Percentiles rank a stretch among this genome's conserved stretches.
These are phyloP conservation scores for Anthostomella pinea DNA, from an alignment of 2,329 filamentous ascomycete species.

Conservation along the genomic window DNA sequence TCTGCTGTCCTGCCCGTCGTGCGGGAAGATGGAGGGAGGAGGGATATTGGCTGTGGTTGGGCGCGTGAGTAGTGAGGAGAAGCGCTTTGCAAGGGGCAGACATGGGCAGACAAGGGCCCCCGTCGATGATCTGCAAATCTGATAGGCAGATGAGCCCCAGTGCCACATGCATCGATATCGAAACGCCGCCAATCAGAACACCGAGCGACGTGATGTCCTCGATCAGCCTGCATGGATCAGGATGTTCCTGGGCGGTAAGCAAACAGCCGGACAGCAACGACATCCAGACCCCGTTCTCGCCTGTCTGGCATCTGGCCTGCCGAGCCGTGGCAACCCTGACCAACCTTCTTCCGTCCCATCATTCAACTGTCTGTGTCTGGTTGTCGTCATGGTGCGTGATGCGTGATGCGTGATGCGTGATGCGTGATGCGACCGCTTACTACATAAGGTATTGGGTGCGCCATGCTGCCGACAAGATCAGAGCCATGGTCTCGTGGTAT, in stretches of 20 bases:
- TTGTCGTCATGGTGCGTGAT: too few species aligned
- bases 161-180: slow-evolving; percentile 22
- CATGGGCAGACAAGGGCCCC: slow-evolving; percentile 25
- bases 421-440: too few species aligned
- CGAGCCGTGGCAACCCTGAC: too few species aligned
- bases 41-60: slow-evolving; percentile 27
- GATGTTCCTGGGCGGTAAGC: slow-evolving; percentile 43
- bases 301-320: neutral
- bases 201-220: slow-evolving; percentile 36
- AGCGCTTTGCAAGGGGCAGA: slow-evolving; percentile 19
- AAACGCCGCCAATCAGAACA: slow-evolving; percentile 38
- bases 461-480: too few species aligned
- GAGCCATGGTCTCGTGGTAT: neutral
- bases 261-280: neutral
- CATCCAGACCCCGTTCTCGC: neutral
- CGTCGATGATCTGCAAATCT: slow-evolving; percentile 30
- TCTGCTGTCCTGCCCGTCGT: slow-evolving; percentile 20
- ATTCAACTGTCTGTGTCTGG: too few species aligned
- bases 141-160: slow-evolving; percentile 31
- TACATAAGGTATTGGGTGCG: too few species aligned
- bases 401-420: too few species aligned
- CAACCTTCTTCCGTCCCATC: too few species aligned
- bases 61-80: slow-evolving; percentile 18
- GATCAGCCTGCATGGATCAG: slow-evolving; percentile 38
- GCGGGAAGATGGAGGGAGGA: slow-evolving; percentile 20